These are phyloP conservation scores for Chaetomium strumarium DNA, from an alignment of 2,329 filamentous ascomycete genomes.

Conservation along the genomic window DNA sequence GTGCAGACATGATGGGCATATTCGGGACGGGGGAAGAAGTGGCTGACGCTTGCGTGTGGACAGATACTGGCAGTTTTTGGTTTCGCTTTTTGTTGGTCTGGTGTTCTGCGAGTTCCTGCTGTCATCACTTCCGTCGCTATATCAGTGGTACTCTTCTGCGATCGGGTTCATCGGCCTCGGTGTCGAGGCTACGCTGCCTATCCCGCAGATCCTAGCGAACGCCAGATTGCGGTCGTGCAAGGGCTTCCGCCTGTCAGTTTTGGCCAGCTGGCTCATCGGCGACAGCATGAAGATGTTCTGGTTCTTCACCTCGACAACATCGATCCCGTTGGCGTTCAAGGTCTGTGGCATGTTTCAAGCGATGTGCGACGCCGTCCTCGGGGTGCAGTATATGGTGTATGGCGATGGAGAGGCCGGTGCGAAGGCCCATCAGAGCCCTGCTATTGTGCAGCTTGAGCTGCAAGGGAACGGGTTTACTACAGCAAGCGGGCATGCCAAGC, in stretches of 20 bases:
- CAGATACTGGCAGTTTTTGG: constrained; percentile 73
- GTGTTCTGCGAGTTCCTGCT: constrained; percentile 62
- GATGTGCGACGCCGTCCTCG: constrained; percentile 66
- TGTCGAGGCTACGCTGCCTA: constrained; percentile 73
- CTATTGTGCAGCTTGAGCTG: constrained; percentile 12
- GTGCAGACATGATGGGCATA: neutral
- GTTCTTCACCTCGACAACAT: constrained; percentile 67
- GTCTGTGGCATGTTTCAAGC: constrained; percentile 78
- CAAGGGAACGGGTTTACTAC: constrained; percentile 14
- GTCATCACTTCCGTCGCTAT: constrained; percentile 50
- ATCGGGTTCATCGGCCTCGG: constrained; percentile 72
- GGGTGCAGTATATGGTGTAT: constrained; percentile 68
- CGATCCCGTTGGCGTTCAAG: constrained; percentile 75
- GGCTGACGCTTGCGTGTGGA: constrained; percentile 23
- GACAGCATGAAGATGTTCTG: constrained; percentile 84
- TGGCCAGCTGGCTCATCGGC: constrained; percentile 72
- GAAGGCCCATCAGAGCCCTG: constrained; percentile 26
- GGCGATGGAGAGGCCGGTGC: constrained; percentile 43
- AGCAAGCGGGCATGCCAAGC: constrained; percentile 9
- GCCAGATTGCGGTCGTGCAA: constrained; percentile 62
- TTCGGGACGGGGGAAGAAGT: neutral
- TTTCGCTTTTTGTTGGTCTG: constrained; percentile 59
- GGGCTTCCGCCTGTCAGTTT: constrained; percentile 69
- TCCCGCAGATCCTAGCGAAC: constrained; percentile 74
- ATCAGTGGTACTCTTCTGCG: constrained; percentile 57